Evolutionary conservation across 768 basidiomycete genomes (phyloP), one percentile per base, ranked within the genome.

Genomic region (Suillus spraguei): DNA sequence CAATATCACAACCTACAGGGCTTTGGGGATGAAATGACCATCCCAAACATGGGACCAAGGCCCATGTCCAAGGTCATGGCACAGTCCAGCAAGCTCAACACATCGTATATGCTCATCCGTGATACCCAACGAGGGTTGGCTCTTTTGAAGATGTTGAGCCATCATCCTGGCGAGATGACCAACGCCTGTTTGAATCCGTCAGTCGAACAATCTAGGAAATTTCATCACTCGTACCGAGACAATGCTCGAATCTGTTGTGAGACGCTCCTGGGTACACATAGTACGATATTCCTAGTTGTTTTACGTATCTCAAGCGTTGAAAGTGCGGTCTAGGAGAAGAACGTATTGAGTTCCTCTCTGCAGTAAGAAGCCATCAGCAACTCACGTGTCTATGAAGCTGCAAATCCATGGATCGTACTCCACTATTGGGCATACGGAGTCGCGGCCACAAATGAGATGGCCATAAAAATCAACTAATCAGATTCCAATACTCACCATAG

Each of bases 31-130:
- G 72, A 92, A 93, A 60, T 79, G 69, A 8, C 78, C 76, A 66
- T 95, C 92, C 88, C 90, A 95, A 9, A 94, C 88, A 72, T 95
- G 93, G 63, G 87, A 89, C 87, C 90, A 94, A 0, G 92, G 92
- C 0, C 93, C 93, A 68, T 94, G 92, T 0, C 91, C 92, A 4
- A 94, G 83, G 72, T 94, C 92, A 67, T 94, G 93, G 62, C 92
- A 93, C 3, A 94, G 78, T 0, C 91, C 93, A 0, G 92, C 92
- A 28, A 94, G 78, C 63, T 90, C 88, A 20, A 94, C 87, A 63
- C 93, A 94, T 58, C 81, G 80, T 36, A 94, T 79, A 63, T 95
- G 91, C 22, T 91, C 82, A 50, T 87, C 81, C 0, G 86, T 87
- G 63, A 94, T 92, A 0, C 75, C 76, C 1, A 94, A 81, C 11